Evolutionary conservation across 139 green algal genomes (phyloP).

Genomic region (Micractinium conductrix): DNA sequence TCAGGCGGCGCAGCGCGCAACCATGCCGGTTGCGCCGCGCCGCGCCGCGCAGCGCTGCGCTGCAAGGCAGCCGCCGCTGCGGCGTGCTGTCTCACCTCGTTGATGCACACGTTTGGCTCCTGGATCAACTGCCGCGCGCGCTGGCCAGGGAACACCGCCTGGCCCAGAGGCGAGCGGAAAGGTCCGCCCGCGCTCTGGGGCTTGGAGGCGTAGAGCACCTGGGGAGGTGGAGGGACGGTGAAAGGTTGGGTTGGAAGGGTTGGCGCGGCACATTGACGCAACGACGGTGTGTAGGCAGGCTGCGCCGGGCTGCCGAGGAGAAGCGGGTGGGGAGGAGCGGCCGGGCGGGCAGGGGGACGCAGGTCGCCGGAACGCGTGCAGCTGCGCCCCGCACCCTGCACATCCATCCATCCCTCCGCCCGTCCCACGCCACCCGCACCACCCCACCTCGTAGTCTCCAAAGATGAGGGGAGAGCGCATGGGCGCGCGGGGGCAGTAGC

Average conservation of each 20-base stretch:
- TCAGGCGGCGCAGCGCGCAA: no score
- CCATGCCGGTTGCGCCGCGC: no score
- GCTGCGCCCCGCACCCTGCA: not conserved
- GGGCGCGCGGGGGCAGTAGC: conserved; percentile 35
- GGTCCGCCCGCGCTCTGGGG: conserved; percentile 34
- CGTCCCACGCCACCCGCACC: not conserved
- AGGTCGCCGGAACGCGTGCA: no score
- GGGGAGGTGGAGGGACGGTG: not conserved
- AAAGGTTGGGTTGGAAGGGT: not conserved
- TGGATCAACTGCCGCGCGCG: conserved; percentile 23
- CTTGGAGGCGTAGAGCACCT: conserved; percentile 45
- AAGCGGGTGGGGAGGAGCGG: no score
- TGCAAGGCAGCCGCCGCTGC: no score
- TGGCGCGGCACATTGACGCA: no score
- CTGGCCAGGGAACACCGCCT: conserved; percentile 41
- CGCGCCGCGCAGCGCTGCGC: no score
- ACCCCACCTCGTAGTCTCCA: conserved; percentile 37
- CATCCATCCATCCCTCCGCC: no score
- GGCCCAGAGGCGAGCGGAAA: conserved; percentile 35
- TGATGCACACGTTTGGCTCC: conserved; percentile 36
- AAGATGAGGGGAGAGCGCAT: conserved; percentile 38
- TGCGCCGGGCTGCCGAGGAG: no score
- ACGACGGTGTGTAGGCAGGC: no score
- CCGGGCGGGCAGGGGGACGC: not conserved
- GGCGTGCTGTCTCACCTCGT: conserved; percentile 23